phyloP scores from a whole-genome alignment of 495 filamentous ascomycete genomes.

The Podospora bellae-mahoneyi region DNA sequence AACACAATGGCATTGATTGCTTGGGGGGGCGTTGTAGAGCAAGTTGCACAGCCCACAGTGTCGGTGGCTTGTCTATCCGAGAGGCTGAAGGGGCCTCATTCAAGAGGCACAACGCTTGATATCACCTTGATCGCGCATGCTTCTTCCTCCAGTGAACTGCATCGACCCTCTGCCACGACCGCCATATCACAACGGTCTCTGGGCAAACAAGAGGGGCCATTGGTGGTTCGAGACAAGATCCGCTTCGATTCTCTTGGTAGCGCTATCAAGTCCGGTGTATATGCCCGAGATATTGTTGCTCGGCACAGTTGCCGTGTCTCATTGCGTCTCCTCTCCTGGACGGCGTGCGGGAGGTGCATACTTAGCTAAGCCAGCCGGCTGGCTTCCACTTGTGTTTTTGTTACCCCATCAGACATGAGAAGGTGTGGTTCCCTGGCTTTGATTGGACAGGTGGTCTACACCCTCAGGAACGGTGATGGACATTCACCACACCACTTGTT shows the following conservation, averaged over 20 bases:
- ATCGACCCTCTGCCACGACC: neutral
- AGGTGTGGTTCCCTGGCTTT: neutral
- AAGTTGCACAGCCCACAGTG: neutral
- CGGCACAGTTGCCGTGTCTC: neutral
- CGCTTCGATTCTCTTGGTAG: neutral
- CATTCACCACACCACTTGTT: no score
- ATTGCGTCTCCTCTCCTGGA: neutral
- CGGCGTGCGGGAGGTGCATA: no score
- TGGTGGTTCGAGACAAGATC: neutral
- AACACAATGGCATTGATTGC: constrained; percentile 3
- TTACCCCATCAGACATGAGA: neutral
- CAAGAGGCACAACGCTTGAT: neutral
- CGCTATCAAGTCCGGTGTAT: neutral
- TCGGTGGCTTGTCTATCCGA: neutral
- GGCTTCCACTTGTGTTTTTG: neutral
- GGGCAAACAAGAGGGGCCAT: neutral
- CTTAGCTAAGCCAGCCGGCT: neutral
- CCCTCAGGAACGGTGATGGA: neutral
- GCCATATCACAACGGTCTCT: neutral
- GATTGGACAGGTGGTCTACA: neutral
- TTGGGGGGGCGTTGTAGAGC: neutral
- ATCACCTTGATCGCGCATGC: neutral
- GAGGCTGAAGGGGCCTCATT: no score
- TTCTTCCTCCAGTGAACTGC: neutral
- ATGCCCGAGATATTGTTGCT: neutral